phyloP scores from a whole-genome alignment of 2,329 filamentous ascomycete species.

The Epichloe elymi region DNA sequence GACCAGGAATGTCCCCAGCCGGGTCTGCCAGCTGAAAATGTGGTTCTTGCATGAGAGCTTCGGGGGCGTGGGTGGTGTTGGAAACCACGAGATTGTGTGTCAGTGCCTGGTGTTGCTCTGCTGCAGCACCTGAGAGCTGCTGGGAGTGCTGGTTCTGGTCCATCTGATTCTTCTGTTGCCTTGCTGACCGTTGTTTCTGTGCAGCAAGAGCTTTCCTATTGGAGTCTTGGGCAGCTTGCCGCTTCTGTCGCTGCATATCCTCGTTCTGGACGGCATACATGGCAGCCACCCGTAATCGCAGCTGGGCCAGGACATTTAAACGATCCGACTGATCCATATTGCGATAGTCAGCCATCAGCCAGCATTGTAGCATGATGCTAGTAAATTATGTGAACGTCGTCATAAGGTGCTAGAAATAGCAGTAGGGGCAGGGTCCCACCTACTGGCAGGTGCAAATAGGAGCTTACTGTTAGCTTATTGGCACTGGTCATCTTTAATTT shows the following conservation, averaged over 20 bases:
- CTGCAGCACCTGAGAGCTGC: constrained; percentile 2
- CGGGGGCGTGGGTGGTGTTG: constrained; percentile 5
- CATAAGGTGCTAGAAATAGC: no score
- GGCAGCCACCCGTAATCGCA: constrained; percentile 29
- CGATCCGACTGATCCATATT: constrained; percentile 28
- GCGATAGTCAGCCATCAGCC: constrained; percentile 30
- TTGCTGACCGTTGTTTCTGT: constrained; percentile 15
- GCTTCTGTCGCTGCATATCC: constrained; percentile 26
- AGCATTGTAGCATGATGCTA: no score
- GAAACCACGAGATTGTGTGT: constrained; percentile 1
- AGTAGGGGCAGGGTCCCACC: no score
- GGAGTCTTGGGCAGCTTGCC: constrained; percentile 25
- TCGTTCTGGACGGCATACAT: constrained; percentile 33
- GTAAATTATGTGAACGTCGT: no score
- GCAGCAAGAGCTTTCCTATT: constrained; percentile 13
- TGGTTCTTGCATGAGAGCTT: constrained; percentile 17
- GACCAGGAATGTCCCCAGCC: neutral
- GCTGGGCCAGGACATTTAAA: constrained; percentile 23
- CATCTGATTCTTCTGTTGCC: constrained; percentile 8
- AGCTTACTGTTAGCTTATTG: no score
- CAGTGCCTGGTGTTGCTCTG: constrained; percentile 6
- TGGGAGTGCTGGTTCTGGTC: neutral
- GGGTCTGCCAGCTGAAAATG: constrained; percentile 16
- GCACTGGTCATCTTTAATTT: no score
- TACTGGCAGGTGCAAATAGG: no score